Base-by-base conservation (phyloP, 371 early-diverging fungal species). In the Choanephora cucurbitarum region DNA sequence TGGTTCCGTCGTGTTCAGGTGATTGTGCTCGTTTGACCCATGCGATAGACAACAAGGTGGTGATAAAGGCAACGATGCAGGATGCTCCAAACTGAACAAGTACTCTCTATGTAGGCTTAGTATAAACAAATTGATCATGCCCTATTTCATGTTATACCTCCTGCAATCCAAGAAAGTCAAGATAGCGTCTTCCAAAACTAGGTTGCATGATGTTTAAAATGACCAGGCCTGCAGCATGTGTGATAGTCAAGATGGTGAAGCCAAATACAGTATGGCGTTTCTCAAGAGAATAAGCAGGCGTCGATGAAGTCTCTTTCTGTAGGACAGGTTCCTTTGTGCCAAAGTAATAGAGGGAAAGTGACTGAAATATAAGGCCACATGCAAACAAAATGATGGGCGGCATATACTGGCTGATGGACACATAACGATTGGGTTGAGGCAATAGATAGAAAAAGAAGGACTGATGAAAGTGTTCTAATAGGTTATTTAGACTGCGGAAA, bases 361-460 rank as follows among this genome's bases (percentile, higher is more conserved):
- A 67, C 63, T 77, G 80, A 49, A 86, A 69, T 9, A 87, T 69
- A 59, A 93, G 59, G 43, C 84, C 80, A 58, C 84, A 87, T 0
- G 85, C 80, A 52, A 91, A 74, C 23, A 89, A 60, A 28, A 88
- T 85, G 4, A 89, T 80, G 0, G 95, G 92, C 2, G 93, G 92
- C 68, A 95, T 86, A 60, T 95, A 97, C 49, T 89, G 82, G 23
- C 91, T 90, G 42, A 97, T 89, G 1, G 96, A 93, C 13, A 95
- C 88, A 73, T 91, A 95, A 22, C 80, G 81, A 17, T 72, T 57
- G 21, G 88, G 81, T 14, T 81, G 77, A n/a, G 91, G 89, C 59
- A 96, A 77, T 14, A 95, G 70, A 67, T 98, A 98, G 59, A 97
- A 95, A 79, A 94, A 95, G 77, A 91, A 96, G 9, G 96, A 91